A percentile compares a stretch with the other conserved stretches of the same genome.
Conservation (phyloP, 140 eudicot genomes). For the Stevia rebaudiana region DNA sequence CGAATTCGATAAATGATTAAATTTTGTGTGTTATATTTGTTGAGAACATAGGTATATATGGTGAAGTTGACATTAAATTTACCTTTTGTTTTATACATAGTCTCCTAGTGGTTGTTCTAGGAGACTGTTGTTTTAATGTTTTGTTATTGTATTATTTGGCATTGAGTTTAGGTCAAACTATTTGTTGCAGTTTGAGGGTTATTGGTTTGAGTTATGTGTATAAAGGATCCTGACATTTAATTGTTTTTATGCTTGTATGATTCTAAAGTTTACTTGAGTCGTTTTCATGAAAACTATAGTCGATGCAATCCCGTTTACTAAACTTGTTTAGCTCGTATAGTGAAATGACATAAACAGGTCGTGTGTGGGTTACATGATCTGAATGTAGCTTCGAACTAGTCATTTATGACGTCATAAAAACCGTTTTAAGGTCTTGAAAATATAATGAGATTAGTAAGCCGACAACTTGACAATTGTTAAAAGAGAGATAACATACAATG, state of each 20-base stretch:
- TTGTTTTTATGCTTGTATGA: constrained; percentile 1
- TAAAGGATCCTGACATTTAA: constrained; percentile 27
- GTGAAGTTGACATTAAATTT: constrained; percentile 28
- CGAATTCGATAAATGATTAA: background rate
- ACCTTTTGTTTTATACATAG: constrained; percentile 34
- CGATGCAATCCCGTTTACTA: no score
- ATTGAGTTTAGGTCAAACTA: constrained; percentile 26
- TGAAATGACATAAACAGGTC: no score
- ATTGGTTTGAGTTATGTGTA: constrained; percentile 30
- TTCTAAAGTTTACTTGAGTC: background rate
- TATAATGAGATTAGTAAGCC: no score
- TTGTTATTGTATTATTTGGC: constrained; percentile 26
- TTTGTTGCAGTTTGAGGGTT: constrained; percentile 12
- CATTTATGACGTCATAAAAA: no score
- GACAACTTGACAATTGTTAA: no score
- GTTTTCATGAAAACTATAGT: no score
- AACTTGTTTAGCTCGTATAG: no score
- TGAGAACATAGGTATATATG: constrained; percentile 32
- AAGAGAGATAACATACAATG: no score
- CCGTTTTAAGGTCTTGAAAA: no score
- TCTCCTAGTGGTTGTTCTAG: constrained; percentile 24
- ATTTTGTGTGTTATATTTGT: constrained; percentile 22
- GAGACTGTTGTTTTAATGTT: constrained; percentile 22
- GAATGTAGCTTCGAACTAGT: no score
- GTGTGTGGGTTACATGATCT: no score